phyloP scores from a whole-genome alignment of 83 land plant genomes.

The Larix sibirica region DNA sequence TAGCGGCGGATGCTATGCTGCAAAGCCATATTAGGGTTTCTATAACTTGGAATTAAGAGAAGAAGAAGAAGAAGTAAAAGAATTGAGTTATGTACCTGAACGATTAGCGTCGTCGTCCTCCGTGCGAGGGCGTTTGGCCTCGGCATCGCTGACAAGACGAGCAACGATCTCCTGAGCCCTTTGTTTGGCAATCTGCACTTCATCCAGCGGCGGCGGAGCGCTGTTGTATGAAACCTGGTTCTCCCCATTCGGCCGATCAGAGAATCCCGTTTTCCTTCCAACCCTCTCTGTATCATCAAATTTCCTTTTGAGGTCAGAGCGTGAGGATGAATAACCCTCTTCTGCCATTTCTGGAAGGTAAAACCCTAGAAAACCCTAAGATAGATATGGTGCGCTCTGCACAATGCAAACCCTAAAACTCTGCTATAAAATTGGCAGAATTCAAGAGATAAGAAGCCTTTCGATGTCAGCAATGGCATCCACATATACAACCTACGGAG shows the following conservation, averaged over 20 bases:
- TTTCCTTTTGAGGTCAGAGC: constrained; percentile 62
- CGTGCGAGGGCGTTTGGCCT: constrained; percentile 66
- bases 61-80: too few species aligned
- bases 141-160: constrained; percentile 61
- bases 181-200: constrained; percentile 81
- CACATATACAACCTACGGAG: too few species aligned
- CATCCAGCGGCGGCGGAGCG: constrained; percentile 73
- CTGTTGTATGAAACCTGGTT: constrained; percentile 38
- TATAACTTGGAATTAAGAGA: too few species aligned
- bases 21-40: too few species aligned
- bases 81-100: background rate
- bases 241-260: constrained; percentile 35
- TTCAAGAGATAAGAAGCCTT: too few species aligned
- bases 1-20: too few species aligned
- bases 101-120: constrained; percentile 31
- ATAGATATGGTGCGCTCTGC: too few species aligned
- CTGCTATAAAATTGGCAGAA: too few species aligned
- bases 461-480: too few species aligned
- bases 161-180: constrained; percentile 90
- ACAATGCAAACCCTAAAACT: too few species aligned
- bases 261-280: constrained; percentile 24
- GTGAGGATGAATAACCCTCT: constrained; percentile 40
- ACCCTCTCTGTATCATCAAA: constrained; percentile 51
- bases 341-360: constrained; percentile 35
- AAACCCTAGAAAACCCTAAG: background rate